phyloP scores from a whole-genome alignment of 2,329 filamentous ascomycete genomes.

The Microcera coccophila region DNA sequence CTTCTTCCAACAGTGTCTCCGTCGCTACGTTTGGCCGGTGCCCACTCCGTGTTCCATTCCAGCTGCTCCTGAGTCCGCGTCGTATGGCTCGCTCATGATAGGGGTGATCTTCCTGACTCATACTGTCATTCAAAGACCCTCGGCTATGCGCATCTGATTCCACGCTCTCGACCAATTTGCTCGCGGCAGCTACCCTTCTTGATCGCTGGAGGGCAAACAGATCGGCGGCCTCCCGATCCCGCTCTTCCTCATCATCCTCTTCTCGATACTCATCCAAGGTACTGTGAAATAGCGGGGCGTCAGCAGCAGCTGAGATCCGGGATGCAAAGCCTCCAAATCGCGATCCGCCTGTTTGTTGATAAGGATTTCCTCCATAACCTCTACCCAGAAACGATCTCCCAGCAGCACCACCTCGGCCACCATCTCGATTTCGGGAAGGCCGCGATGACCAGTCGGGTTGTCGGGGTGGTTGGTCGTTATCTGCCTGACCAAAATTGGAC shows the following conservation, averaged over 20 bases:
- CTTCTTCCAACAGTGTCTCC: conserved; percentile 39
- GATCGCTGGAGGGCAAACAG: conserved; percentile 88
- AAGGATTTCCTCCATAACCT: conserved; percentile 65
- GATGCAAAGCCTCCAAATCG: conserved; percentile 80
- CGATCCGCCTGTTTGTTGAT: conserved; percentile 71
- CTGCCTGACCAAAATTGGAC: conserved; percentile 61
- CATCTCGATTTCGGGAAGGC: conserved; percentile 31
- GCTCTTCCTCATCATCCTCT: conserved; percentile 88
- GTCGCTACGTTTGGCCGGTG: conserved; percentile 26
- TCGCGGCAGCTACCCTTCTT: conserved; percentile 79
- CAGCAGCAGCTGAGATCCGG: conserved; percentile 65
- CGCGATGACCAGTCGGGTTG: conserved; percentile 36
- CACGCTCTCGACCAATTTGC: conserved; percentile 78
- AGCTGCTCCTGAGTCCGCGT: conserved; percentile 60
- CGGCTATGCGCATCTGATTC: conserved; percentile 61
- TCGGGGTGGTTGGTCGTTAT: conserved; percentile 29
- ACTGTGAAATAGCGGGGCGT: conserved; percentile 92
- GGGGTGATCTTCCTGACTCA: conserved; percentile 28
- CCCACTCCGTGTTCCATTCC: conserved; percentile 52
- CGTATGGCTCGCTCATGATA: conserved; percentile 47
- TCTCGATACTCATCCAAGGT: conserved; percentile 86
- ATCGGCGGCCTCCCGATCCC: conserved; percentile 88
- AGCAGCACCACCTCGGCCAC: conserved; percentile 25
- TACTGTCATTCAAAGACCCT: conserved; percentile 34
- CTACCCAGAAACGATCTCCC: conserved; percentile 45